A percentile compares a stretch with the other conserved stretches of the same genome.
Conservation (phyloP, 495 filamentous ascomycete genomes). For the Penicillium dipodomyicola region DNA sequence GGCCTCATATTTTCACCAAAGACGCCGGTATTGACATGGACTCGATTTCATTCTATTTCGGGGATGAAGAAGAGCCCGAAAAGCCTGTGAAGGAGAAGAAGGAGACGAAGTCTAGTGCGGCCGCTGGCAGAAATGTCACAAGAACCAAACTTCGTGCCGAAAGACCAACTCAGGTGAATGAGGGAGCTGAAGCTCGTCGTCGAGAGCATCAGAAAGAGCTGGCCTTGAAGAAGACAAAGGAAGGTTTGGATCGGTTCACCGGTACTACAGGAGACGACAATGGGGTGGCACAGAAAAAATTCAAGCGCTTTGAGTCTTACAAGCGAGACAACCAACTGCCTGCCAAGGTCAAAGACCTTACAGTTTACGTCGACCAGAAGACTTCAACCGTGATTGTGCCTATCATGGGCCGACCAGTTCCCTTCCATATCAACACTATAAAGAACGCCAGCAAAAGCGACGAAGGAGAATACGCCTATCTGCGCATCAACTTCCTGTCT, state of each 20-base stretch:
- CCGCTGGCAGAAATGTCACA: slow-evolving; percentile 88
- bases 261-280: slow-evolving; percentile 78
- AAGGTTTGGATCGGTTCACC: slow-evolving; percentile 79
- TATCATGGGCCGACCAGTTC: slow-evolving; percentile 95
- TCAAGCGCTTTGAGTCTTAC: slow-evolving; percentile 98
- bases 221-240: slow-evolving; percentile 79
- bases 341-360: slow-evolving; percentile 72
- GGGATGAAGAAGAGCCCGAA: slow-evolving; percentile 75
- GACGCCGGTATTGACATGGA: slow-evolving; percentile 88
- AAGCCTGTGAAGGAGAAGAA: slow-evolving; percentile 68
- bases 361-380: slow-evolving; percentile 86
- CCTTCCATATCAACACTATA: slow-evolving; percentile 98
- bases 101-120: slow-evolving; percentile 75
- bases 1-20: slow-evolving; percentile 82
- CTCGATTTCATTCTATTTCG: slow-evolving; percentile 95
- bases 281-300: slow-evolving; percentile 89
- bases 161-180: slow-evolving; percentile 77
- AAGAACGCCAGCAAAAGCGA: slow-evolving; percentile 96
- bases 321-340: slow-evolving; percentile 97
- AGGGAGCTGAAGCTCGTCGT: slow-evolving; percentile 83
- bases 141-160: slow-evolving; percentile 92
- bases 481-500: slow-evolving; percentile 95
- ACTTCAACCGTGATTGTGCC: slow-evolving; percentile 87
- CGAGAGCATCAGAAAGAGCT: slow-evolving; percentile 93
- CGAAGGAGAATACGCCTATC: slow-evolving; percentile 88